Percentiles rank a stretch among this genome's conserved stretches.
Conservation (phyloP, 1,284 basidiomycete species). For the Ceraceosorus guamensis region DNA sequence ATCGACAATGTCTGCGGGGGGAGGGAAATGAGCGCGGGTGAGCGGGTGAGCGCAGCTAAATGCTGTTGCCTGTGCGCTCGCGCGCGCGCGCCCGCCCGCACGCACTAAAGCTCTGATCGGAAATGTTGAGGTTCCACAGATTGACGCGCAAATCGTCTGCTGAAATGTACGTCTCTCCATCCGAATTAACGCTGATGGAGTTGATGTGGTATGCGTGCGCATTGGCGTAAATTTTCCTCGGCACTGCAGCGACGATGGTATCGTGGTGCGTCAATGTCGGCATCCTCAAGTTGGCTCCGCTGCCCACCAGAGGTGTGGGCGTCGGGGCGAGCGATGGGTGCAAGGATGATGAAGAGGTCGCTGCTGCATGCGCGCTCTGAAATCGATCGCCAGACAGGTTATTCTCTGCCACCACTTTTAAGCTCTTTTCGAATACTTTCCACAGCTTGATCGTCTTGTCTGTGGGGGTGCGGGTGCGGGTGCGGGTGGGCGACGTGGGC, state of each 20-base stretch:
- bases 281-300: slow-evolving; percentile 35
- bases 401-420: slow-evolving; percentile 93
- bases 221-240: slow-evolving; percentile 97
- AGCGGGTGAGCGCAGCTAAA: background rate
- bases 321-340: slow-evolving; percentile 18
- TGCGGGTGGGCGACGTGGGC: too few relatives aligned
- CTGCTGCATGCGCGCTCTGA: slow-evolving; percentile 12
- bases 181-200: slow-evolving; percentile 97
- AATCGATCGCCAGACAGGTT: slow-evolving; percentile 63
- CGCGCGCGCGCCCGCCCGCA: too few relatives aligned
- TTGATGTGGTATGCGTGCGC: slow-evolving; percentile 99
- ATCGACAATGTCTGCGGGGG: slow-evolving; percentile 82
- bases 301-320: slow-evolving; percentile 23
- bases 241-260: slow-evolving; percentile 95
- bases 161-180: slow-evolving; percentile 98
- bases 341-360: slow-evolving; percentile 13
- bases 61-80: too few relatives aligned
- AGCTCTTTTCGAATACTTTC: slow-evolving; percentile 98
- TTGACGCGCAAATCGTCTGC: slow-evolving; percentile 96
- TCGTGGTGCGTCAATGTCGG: slow-evolving; percentile 76
- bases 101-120: slow-evolving; percentile 98
- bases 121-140: slow-evolving; percentile 96
- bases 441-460: slow-evolving; percentile 99
- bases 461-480: too few relatives aligned
- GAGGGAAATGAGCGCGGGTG: background rate